These are phyloP conservation scores for Nyssa sinensis DNA, from an alignment of 148 eudicot genomes.

Conservation along the genomic window DNA sequence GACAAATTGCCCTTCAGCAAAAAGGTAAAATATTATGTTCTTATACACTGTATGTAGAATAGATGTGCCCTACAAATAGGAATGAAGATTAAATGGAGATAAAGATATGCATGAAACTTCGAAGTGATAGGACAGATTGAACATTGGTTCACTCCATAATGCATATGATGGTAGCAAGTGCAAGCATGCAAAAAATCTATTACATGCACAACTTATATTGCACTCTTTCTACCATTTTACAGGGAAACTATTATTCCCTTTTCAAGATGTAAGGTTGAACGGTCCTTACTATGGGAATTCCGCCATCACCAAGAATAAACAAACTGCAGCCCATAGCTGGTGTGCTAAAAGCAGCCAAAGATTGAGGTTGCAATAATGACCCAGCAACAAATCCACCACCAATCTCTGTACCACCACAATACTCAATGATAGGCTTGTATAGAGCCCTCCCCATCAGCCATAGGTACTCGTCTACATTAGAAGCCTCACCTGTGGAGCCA, in stretches of 20 bases:
- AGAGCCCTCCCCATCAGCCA: constrained; percentile 96
- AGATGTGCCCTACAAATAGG: no score
- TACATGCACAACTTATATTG: no score
- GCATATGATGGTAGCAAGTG: neutral
- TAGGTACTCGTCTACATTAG: constrained; percentile 83
- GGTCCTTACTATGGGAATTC: constrained; percentile 70
- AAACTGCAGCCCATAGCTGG: constrained; percentile 88
- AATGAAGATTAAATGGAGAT: no score
- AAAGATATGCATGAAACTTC: neutral
- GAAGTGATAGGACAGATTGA: neutral
- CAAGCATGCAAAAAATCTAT: no score
- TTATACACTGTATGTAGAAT: no score
- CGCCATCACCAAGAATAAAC: constrained; percentile 65
- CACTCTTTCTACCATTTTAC: no score
- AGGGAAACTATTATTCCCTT: no score
- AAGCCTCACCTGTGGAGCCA: constrained; percentile 97
- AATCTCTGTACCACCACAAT: constrained; percentile 97
- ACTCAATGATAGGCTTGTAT: constrained; percentile 92
- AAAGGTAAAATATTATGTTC: no score
- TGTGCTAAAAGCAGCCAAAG: constrained; percentile 89
- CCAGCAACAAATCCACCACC: constrained; percentile 92
- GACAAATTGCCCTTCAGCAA: no score
- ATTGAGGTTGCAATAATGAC: constrained; percentile 82
- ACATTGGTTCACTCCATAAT: neutral
- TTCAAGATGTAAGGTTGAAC: constrained; percentile 17